Evolutionary conservation across 2,329 filamentous ascomycete species (phyloP).

Genomic region (Fusarium nurragi): DNA sequence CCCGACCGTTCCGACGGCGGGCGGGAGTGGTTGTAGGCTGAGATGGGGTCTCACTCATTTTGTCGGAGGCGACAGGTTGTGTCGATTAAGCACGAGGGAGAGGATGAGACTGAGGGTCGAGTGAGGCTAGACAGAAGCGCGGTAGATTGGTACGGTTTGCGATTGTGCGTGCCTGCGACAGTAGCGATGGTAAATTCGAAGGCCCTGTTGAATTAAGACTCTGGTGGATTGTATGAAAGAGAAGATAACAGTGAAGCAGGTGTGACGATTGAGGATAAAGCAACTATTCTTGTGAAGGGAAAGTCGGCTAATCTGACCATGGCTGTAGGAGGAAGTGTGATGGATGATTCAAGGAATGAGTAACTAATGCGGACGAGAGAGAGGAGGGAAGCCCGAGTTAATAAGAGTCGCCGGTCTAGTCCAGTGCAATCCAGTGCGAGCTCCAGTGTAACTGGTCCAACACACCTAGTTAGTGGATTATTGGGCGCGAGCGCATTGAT

Average conservation of each 20-base stretch:
- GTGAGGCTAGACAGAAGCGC: slow-evolving; percentile 6
- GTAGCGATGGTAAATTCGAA: slow-evolving; percentile 6
- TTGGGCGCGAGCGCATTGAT: slow-evolving; percentile 1
- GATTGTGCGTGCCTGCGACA: slow-evolving; percentile 22
- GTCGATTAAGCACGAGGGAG: slow-evolving; percentile 1
- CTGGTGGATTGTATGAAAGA: slow-evolving; percentile 34
- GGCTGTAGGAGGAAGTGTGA: slow-evolving; percentile 33
- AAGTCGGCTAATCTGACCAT: slow-evolving; percentile 40
- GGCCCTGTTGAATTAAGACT: slow-evolving; percentile 24
- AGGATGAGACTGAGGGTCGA: slow-evolving; percentile 1
- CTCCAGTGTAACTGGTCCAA: not conserved
- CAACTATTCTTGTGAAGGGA: slow-evolving; percentile 34
- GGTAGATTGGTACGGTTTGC: slow-evolving; percentile 9
- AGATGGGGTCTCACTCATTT: slow-evolving; percentile 49
- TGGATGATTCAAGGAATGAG: slow-evolving; percentile 26
- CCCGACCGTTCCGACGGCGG: slow-evolving; percentile 54
- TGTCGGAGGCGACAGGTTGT: slow-evolving; percentile 20
- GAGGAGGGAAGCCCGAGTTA: slow-evolving; percentile 22
- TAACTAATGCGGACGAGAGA: slow-evolving; percentile 27
- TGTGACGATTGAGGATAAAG: slow-evolving; percentile 32
- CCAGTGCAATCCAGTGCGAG: slow-evolving; percentile 10
- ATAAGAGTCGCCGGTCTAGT: slow-evolving; percentile 17
- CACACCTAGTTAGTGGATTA: slow-evolving; percentile 5
- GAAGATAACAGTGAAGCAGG: slow-evolving; percentile 25
- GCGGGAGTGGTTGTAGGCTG: slow-evolving; percentile 50